Evolutionary conservation across 768 basidiomycete species (phyloP), one percentile per base, ranked within the genome.

Genomic region (Cubamyces lactineus): DNA sequence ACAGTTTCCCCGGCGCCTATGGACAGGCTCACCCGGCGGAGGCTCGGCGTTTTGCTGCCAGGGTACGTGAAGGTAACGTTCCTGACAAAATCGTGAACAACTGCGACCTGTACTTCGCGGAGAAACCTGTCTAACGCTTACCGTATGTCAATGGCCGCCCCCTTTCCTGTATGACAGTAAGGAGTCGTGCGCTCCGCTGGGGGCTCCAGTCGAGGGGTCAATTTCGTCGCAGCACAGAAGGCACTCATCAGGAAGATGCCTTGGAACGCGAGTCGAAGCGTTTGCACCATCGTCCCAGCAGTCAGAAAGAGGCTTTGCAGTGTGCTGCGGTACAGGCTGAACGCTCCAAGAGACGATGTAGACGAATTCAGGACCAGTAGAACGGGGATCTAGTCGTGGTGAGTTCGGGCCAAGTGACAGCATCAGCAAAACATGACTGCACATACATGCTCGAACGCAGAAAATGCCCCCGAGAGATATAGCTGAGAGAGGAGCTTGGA

Each of bases 221-320:
- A 75, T 65, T 83, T 81, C 79, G 86, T 86, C 50, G 89, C 87
- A 47, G 91, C 91, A 68, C 84, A 86, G 70, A 93, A 95, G 7
- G 93, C 92, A 50, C 88, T 89, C 86, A 94, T 88, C 61, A 92
- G 78, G 76, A 96, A 95, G 52, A 94, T 82, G 34, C 86, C 85
- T 73, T 96, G 92, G 68, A 89, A 93, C n/a, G 86, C 85, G 86
- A 88, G 86, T 59, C 84, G 84, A 24, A 80, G 71, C 5, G 86
- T 89, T 43, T 84, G 82, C 30, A 87, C 70, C 63, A 94, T 71
- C 67, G 84, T 84, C 53, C 85, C 79, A 59, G 84, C 79, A 12
- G 90, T 85, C 69, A 83, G 83, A 12, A 93, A 79, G 45, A 93
- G 79, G 24, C 86, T 83, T 59, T 89, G 87, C 23, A 93, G 83